Conservation (phyloP, 164 flowering plant genomes). For the Cinnamomum micranthum region DNA sequence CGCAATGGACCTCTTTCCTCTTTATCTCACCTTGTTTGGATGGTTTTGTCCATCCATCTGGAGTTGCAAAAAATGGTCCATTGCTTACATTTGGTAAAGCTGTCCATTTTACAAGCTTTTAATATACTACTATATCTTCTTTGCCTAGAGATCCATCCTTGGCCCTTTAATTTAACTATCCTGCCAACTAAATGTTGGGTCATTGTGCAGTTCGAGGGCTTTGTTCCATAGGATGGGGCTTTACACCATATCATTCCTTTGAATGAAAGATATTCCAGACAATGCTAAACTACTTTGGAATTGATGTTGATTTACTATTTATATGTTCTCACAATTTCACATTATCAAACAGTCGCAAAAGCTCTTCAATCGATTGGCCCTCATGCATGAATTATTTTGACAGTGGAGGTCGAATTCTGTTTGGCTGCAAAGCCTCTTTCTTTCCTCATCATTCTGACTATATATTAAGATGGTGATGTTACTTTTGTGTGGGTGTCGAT, state of each 20-base stretch:
- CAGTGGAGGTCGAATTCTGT: background rate
- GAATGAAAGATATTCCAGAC: background rate
- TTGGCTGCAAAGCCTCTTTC: background rate
- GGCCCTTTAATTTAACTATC: background rate
- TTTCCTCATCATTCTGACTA: background rate
- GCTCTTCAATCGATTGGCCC: background rate
- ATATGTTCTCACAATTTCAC: background rate
- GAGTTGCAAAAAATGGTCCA: too few species aligned
- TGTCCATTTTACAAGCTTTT: too few species aligned
- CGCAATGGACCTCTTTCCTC: too few species aligned
- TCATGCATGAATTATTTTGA: background rate
- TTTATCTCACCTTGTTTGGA: too few species aligned
- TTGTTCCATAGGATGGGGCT: too few species aligned
- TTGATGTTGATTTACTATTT: background rate
- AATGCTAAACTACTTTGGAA: background rate
- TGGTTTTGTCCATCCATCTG: too few species aligned
- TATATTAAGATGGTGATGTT: background rate
- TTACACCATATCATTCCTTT: too few species aligned
- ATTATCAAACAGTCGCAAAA: too few species aligned
- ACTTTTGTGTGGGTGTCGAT: slow-evolving; percentile 4
- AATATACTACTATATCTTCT: too few species aligned
- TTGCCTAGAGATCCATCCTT: background rate
- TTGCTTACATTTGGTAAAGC: too few species aligned
- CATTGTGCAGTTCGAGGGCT: background rate
- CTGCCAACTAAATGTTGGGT: background rate